Percentiles rank a stretch among this genome's conserved stretches.
Conservation (phyloP, 441 rosid species). For the Syzygium malaccense region DNA sequence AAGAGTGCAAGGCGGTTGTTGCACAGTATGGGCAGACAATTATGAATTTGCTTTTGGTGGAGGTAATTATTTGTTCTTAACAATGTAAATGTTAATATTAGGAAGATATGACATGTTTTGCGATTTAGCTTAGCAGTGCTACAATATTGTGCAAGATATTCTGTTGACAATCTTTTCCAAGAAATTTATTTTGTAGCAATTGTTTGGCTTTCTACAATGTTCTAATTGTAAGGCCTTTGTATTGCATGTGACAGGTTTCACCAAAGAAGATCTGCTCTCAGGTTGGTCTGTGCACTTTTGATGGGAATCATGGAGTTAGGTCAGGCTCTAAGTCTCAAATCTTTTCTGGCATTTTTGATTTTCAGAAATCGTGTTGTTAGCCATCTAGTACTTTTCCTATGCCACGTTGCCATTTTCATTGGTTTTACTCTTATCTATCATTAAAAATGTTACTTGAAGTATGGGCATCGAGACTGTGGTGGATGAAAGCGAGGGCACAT, state of each 20-base stretch:
- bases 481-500: background rate
- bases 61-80: background rate
- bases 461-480: conserved; percentile 3
- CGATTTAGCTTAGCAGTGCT: background rate
- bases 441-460: background rate
- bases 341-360: background rate
- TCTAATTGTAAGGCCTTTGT: background rate
- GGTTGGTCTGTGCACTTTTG: conserved; percentile 9
- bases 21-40: conserved; percentile 13
- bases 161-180: background rate
- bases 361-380: background rate
- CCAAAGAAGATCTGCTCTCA: conserved; percentile 12
- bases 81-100: background rate
- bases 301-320: conserved; percentile 9
- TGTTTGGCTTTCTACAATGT: background rate
- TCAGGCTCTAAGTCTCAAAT: background rate
- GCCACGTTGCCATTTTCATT: background rate
- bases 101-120: background rate
- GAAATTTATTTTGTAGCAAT: background rate
- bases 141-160: background rate
- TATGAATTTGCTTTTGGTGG: background rate
- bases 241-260: background rate
- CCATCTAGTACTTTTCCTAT: background rate
- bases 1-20: conserved; percentile 12
- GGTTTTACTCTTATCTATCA: background rate